These are phyloP conservation scores for Mrakia frigida DNA, from an alignment of 768 basidiomycete species.

Conservation along the genomic window DNA sequence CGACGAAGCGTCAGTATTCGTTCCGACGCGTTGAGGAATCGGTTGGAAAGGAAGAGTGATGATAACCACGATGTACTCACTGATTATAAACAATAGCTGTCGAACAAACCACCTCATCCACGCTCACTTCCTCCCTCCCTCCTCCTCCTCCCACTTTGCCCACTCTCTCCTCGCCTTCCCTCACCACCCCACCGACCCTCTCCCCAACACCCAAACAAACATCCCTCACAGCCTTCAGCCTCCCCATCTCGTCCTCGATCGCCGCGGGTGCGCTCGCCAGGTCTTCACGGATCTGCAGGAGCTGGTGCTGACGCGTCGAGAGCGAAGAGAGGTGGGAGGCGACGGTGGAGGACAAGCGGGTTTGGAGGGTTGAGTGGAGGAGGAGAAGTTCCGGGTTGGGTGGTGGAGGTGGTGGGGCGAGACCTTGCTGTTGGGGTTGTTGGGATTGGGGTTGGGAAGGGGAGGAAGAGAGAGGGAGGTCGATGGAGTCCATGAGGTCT, in stretches of 20 bases:
- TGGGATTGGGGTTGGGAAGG: background rate
- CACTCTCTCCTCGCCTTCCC: conserved; percentile 65
- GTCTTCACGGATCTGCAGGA: conserved; percentile 76
- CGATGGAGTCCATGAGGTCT: conserved; percentile 25
- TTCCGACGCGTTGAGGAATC: no score
- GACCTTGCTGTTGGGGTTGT: conserved; percentile 27
- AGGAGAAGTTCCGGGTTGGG: conserved; percentile 83
- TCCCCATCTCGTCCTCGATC: conserved; percentile 90
- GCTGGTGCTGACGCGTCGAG: conserved; percentile 52
- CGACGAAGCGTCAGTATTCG: background rate
- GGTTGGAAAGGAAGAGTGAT: no score
- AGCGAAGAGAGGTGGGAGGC: conserved; percentile 55
- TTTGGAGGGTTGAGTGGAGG: conserved; percentile 61
- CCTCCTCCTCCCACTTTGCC: conserved; percentile 56
- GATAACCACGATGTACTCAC: conserved; percentile 51
- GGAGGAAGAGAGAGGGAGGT: conserved; percentile 6
- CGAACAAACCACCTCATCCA: conserved; percentile 93
- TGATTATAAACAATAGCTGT: conserved; percentile 96
- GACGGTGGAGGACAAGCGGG: conserved; percentile 66
- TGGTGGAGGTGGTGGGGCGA: conserved; percentile 65
- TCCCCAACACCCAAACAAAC: conserved; percentile 77
- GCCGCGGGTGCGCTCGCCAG: conserved; percentile 86
- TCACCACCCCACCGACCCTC: conserved; percentile 60
- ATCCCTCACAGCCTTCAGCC: conserved; percentile 84
- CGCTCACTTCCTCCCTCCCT: conserved; percentile 79